Evolutionary conservation across 129 eudicot species (phyloP).

Genomic region (Oenanthe sinensis): DNA sequence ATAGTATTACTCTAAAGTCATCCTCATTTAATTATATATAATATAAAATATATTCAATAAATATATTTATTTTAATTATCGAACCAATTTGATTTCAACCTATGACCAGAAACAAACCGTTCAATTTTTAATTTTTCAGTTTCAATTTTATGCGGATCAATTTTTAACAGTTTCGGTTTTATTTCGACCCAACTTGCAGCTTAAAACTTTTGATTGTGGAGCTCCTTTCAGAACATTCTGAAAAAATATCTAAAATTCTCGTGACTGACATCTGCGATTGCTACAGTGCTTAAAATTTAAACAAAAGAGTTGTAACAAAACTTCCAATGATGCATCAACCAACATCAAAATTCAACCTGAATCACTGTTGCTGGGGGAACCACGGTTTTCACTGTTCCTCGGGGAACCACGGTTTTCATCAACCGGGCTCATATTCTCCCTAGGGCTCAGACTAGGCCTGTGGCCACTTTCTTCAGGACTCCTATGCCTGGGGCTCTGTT

Average conservation of each 20-base stretch:
- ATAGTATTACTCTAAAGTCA: no score
- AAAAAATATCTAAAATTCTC: not conserved
- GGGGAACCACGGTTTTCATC: conserved; percentile 43
- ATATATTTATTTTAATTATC: no score
- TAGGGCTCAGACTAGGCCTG: conserved; percentile 36
- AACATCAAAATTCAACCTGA: conserved; percentile 9
- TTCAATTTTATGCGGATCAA: no score
- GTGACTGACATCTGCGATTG: not conserved
- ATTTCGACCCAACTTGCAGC: no score
- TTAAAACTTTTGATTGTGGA: not conserved
- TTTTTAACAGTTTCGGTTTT: no score
- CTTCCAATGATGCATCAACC: not conserved
- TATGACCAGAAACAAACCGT: no score
- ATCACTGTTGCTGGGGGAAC: conserved; percentile 52
- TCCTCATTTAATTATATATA: no score
- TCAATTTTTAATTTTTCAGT: no score
- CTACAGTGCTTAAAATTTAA: not conserved
- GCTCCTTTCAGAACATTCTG: not conserved
- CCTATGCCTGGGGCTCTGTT: conserved; percentile 24
- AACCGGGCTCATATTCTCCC: conserved; percentile 32
- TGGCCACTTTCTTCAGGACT: conserved; percentile 49
- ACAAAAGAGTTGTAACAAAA: not conserved
- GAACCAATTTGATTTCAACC: no score
- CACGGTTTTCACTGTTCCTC: conserved; percentile 37
- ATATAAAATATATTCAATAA: no score